Base-by-base conservation (phyloP, 2,329 filamentous ascomycete genomes). In the Stylonectria norvegica region DNA sequence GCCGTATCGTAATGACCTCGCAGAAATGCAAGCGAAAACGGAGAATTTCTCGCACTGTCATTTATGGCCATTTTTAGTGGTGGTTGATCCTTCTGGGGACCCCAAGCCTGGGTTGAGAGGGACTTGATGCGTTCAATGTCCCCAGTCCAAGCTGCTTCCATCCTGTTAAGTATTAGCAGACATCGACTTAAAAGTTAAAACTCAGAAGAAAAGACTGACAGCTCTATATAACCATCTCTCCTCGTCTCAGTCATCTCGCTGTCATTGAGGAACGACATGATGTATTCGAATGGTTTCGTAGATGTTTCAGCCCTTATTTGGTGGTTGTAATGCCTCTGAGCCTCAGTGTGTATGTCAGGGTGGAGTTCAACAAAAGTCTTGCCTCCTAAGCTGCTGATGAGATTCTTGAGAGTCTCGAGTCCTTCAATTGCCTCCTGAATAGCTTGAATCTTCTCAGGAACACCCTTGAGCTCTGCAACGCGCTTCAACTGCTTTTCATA, bases 71-170 rank as follows among this genome's bases (percentile, higher is more conserved):
- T 75, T 48, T 80, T 73, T 29, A 93, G 68, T 1, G 85, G 84
- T 0, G 72, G 64, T 37, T 81, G 70, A 4, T 73, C 63, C 5
- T 72, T 64, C 5, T 74, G 65, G 4, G 68, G 57, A 10, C 76
- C 72, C 77, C 81, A 86, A 2, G 75, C 64, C 9, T 70, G 65
- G 15, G 86, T 64, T 1, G 83, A 85, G 25, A 86, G 66, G 11
- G 65, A 61, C 55, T 85, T 86, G 61, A 91, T 78, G 3, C 68
- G 78, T 2, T 78, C 69, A 1, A 85, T 49, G 50, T 93, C 78
- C n/a, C 83, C 84, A 4, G 54, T 53, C 85, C 85, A 93, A 4
- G 79, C 79, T 23, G 86, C 86, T 56, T 91, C 80, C 58, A 86
- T 86, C 6, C 76, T 79, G 14, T 12, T 7, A 19, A 5, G 20